A percentile compares a stretch with the other conserved stretches of the same genome.
Evolutionary conservation across 2,329 filamentous ascomycete species (phyloP).

Genomic region (Beauveria brongniartii): DNA sequence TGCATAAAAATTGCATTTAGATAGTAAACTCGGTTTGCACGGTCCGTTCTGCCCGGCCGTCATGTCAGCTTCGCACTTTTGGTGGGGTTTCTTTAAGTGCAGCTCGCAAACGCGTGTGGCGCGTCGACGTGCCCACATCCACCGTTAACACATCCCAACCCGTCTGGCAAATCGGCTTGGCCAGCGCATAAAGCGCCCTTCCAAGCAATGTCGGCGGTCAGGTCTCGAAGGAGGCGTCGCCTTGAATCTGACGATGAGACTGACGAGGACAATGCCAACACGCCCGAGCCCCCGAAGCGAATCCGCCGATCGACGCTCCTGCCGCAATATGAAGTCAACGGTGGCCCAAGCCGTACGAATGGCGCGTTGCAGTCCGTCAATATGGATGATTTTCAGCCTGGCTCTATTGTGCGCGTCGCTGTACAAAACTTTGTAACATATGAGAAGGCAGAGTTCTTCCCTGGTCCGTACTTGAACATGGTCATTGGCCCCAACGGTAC

Average conservation of each 20-base stretch:
- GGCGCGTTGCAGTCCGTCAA: slow-evolving; percentile 13
- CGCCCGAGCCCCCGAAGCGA: slow-evolving; percentile 27
- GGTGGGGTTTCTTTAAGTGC: slow-evolving; percentile 6
- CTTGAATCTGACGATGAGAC: slow-evolving; percentile 32
- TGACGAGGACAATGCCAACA: slow-evolving; percentile 21
- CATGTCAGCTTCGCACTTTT: not conserved
- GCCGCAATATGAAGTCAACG: not conserved
- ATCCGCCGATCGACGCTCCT: slow-evolving; percentile 21
- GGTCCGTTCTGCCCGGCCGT: not conserved
- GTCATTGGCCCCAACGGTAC: slow-evolving; percentile 98
- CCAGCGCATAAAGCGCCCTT: not conserved
- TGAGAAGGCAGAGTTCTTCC: slow-evolving; percentile 80
- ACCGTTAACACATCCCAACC: not conserved
- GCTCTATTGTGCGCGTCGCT: slow-evolving; percentile 81
- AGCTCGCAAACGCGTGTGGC: slow-evolving; percentile 1
- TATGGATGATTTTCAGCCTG: slow-evolving; percentile 50
- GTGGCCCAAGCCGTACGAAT: slow-evolving; percentile 11
- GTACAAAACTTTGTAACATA: slow-evolving; percentile 93
- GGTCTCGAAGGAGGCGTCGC: slow-evolving; percentile 35
- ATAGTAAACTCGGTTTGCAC: not conserved
- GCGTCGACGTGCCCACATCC: slow-evolving; percentile 2
- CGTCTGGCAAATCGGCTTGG: not conserved
- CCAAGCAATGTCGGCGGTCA: slow-evolving; percentile 20
- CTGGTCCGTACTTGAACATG: slow-evolving; percentile 93
- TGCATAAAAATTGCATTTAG: too few species aligned